phyloP scores from a whole-genome alignment of 2,329 filamentous ascomycete species.

The Scedosporium aurantiacum region DNA sequence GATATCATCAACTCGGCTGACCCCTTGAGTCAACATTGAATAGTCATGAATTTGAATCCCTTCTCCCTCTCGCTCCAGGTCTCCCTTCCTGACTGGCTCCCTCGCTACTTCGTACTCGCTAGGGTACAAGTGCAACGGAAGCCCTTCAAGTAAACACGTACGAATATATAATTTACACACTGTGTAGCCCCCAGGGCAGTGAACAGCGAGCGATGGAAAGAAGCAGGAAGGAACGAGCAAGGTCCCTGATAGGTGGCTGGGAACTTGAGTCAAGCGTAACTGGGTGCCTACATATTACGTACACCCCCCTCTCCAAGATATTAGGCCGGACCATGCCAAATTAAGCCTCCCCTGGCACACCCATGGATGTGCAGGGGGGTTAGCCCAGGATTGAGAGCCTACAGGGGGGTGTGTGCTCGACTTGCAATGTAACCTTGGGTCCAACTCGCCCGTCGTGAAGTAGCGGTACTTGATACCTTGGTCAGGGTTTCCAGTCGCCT shows the following conservation, averaged over 20 bases:
- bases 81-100: not conserved
- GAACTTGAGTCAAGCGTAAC: not conserved
- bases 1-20: not conserved
- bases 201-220: not conserved
- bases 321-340: not conserved
- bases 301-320: not conserved
- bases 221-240: not conserved
- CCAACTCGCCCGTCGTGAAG: not conserved
- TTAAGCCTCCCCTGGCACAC: not conserved
- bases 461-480: not conserved
- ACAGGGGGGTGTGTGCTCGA: not conserved
- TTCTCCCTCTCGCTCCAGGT: no score
- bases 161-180: not conserved
- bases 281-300: not conserved
- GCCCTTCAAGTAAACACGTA: not conserved
- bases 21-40: not conserved
- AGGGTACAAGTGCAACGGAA: not conserved
- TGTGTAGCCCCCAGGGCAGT: not conserved
- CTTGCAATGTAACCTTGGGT: constrained; percentile 1
- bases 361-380: not conserved
- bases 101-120: no score
- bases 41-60: not conserved
- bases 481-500: not conserved
- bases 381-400: not conserved
- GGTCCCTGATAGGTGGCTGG: not conserved